phyloP scores from a whole-genome alignment of 2,329 filamentous ascomycete species.

The Exophiala bonariae region DNA sequence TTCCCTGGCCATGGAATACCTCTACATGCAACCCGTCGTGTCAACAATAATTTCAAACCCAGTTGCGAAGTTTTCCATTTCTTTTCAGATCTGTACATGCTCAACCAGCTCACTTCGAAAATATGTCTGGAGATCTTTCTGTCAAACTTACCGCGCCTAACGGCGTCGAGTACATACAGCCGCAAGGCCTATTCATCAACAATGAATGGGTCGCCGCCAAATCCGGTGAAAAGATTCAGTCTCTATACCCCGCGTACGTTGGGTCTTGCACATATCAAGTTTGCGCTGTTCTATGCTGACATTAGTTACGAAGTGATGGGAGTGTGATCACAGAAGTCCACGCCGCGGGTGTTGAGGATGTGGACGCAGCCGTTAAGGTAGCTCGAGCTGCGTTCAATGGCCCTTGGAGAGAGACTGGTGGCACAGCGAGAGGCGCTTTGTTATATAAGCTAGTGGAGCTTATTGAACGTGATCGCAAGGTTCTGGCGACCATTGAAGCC shows the following conservation, averaged over 20 bases:
- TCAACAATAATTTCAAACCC: too few relatives aligned
- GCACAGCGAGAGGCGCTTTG: slow-evolving; percentile 38
- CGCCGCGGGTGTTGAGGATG: slow-evolving; percentile 32
- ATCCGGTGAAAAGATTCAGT: slow-evolving; percentile 60
- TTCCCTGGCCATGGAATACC: too few relatives aligned
- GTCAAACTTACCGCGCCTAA: slow-evolving; percentile 74
- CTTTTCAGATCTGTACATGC: too few relatives aligned
- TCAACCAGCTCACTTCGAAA: too few relatives aligned
- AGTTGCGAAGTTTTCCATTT: too few relatives aligned
- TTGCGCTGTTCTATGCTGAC: too few relatives aligned
- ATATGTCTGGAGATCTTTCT: too few relatives aligned
- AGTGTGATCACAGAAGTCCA: slow-evolving; percentile 24
- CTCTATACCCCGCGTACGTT: slow-evolving; percentile 75
- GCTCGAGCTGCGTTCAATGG: slow-evolving; percentile 32
- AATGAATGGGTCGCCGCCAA: slow-evolving; percentile 72
- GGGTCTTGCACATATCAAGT: too few relatives aligned
- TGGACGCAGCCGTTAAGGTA: slow-evolving; percentile 35
- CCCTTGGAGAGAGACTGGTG: slow-evolving; percentile 52
- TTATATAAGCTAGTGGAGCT: slow-evolving; percentile 58
- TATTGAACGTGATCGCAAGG: slow-evolving; percentile 64
- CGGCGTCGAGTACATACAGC: slow-evolving; percentile 67
- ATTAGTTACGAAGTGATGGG: too few relatives aligned
- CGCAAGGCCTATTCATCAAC: slow-evolving; percentile 81
- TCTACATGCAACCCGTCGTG: too few relatives aligned
- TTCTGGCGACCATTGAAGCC: slow-evolving; percentile 67